Evolutionary conservation across 352 stramenopile species (phyloP).

Genomic region (Globisporangium orthogonon): DNA sequence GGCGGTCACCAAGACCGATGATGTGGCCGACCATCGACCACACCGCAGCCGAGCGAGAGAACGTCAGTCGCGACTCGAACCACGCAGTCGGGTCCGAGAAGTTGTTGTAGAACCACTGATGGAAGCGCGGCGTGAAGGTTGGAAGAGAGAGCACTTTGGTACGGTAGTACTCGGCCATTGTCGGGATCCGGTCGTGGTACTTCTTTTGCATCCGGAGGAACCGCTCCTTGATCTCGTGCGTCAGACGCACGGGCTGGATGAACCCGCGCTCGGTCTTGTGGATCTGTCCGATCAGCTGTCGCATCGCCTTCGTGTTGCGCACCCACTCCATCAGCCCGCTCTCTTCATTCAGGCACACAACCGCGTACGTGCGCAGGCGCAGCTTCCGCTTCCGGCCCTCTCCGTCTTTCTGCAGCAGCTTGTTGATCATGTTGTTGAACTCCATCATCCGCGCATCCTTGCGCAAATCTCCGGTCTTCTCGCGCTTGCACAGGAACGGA

Average conservation of each 20-base stretch:
- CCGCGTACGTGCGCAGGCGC: constrained; percentile 96
- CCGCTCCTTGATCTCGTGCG: constrained; percentile 76
- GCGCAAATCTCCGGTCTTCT: constrained; percentile 98
- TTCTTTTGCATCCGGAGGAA: constrained; percentile 89
- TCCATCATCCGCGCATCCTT: constrained; percentile 99
- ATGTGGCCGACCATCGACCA: constrained; percentile 98
- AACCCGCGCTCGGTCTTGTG: constrained; percentile 84
- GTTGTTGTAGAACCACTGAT: constrained; percentile 99
- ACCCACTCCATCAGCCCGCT: constrained; percentile 99
- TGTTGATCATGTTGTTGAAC: constrained; percentile 99
- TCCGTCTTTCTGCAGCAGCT: constrained; percentile 91
- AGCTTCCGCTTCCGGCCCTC: constrained; percentile 90
- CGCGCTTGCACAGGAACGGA: constrained; percentile 94
- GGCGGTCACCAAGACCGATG: constrained; percentile 90
- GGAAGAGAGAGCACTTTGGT: constrained; percentile 53
- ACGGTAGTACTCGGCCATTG: constrained; percentile 67
- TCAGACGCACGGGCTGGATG: constrained; percentile 71
- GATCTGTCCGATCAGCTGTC: constrained; percentile 81
- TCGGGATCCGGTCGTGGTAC: constrained; percentile 70
- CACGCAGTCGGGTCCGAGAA: constrained; percentile 96
- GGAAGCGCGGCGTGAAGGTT: constrained; percentile 93
- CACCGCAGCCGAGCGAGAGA: constrained; percentile 85
- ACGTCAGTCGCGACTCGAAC: constrained; percentile 93
- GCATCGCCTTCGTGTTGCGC: constrained; percentile 94
- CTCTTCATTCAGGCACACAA: constrained; percentile 99